phyloP scores from a whole-genome alignment of 139 green algal genomes.

The Coelastrella sp. region DNA sequence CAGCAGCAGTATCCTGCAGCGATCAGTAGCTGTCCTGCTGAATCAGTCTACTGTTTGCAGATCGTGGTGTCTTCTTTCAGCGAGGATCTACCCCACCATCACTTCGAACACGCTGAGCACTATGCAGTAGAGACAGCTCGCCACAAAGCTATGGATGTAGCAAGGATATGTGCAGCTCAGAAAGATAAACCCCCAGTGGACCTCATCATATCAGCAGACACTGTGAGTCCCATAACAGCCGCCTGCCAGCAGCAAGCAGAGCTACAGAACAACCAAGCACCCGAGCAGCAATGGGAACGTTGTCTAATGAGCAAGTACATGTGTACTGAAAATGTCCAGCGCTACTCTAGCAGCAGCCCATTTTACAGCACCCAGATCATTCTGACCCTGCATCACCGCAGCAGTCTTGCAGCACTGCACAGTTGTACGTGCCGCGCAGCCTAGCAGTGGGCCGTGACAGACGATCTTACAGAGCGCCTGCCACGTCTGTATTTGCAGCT shows the following conservation, averaged over 20 bases:
- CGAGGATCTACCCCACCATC: constrained; percentile 79
- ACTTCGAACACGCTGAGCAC: constrained; percentile 56
- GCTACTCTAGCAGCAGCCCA: too few relatives aligned
- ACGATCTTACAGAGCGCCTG: too few relatives aligned
- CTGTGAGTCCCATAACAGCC: constrained; percentile 57
- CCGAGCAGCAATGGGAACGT: too few relatives aligned
- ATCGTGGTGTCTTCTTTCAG: constrained; percentile 84
- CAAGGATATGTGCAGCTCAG: constrained; percentile 6
- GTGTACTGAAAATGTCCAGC: too few relatives aligned
- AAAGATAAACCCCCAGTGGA: constrained; percentile 35
- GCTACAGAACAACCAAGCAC: too few relatives aligned
- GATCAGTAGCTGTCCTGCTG: not conserved
- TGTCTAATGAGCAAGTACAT: too few relatives aligned
- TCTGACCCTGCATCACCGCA: too few relatives aligned
- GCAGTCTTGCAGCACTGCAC: not conserved
- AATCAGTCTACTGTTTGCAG: constrained; percentile 38
- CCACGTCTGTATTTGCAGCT: too few relatives aligned
- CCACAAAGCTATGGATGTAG: constrained; percentile 84
- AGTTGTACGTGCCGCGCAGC: not conserved
- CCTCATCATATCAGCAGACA: constrained; percentile 88
- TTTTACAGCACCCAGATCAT: too few relatives aligned
- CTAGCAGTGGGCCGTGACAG: not conserved
- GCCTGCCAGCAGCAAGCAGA: not conserved
- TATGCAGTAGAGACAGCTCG: constrained; percentile 84
- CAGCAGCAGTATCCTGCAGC: not conserved